Evolutionary conservation across 1,139 yeast genomes (phyloP).

Genomic region (Scheffersomyces segobiensis): DNA sequence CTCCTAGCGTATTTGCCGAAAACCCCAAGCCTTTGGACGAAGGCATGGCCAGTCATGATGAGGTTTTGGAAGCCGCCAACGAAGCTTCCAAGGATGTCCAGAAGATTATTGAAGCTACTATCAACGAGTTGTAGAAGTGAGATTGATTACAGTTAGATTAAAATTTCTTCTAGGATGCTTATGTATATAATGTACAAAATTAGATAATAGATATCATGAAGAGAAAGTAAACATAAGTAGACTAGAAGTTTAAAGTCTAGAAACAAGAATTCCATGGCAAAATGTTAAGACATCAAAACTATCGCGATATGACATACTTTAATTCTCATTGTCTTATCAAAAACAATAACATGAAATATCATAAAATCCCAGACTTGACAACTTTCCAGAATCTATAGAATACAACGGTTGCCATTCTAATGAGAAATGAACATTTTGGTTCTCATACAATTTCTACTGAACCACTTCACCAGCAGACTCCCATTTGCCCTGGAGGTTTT

Average conservation of each 20-base stretch:
- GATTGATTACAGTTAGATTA: background rate
- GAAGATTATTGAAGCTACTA: slow-evolving; percentile 61
- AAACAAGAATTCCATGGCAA: background rate
- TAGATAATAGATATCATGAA: background rate
- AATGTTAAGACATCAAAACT: background rate
- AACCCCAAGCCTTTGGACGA: slow-evolving; percentile 56
- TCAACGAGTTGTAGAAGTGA: slow-evolving; percentile 40
- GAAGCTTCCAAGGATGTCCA: slow-evolving; percentile 82
- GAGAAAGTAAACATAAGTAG: background rate
- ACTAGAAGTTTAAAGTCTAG: background rate
- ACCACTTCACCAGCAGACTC: slow-evolving; percentile 94
- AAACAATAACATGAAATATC: background rate
- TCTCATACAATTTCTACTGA: slow-evolving; percentile 41
- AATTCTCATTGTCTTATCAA: background rate
- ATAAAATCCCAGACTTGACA: too few relatives aligned
- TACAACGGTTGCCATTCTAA: background rate
- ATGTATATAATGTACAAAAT: background rate
- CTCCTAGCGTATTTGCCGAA: slow-evolving; percentile 68
- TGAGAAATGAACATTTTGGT: background rate
- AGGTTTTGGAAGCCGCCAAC: slow-evolving; percentile 81
- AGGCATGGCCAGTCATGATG: slow-evolving; percentile 88
- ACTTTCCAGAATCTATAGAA: background rate
- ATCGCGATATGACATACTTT: too few relatives aligned
- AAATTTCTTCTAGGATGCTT: background rate
- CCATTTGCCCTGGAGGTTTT: slow-evolving; percentile 91